phyloP scores from a whole-genome alignment of 805 yeast species.

The Wickerhamiella brachini region DNA sequence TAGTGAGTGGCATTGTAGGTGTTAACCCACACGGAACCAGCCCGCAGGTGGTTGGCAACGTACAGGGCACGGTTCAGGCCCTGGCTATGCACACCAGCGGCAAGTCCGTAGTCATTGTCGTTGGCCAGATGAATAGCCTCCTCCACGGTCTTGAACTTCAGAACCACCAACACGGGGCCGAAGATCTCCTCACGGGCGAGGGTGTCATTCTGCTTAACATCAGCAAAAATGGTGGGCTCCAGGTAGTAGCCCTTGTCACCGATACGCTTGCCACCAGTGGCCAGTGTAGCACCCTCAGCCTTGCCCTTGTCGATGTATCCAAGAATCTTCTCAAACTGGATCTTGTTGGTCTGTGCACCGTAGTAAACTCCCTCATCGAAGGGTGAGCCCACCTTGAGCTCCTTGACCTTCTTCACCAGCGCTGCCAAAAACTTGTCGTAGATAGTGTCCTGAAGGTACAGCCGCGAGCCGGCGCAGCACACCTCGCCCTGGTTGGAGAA shows the following conservation, averaged over 20 bases:
- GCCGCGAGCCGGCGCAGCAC: conserved; percentile 89
- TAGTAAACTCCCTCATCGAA: conserved; percentile 65
- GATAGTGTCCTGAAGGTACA: conserved; percentile 72
- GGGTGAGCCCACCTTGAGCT: conserved; percentile 65
- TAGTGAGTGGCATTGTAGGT: conserved; percentile 52
- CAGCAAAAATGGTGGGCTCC: conserved; percentile 73
- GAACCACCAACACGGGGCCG: conserved; percentile 82
- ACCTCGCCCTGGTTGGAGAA: conserved; percentile 93
- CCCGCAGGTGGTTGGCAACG: conserved; percentile 46
- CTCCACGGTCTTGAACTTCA: conserved; percentile 70
- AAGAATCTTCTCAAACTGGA: conserved; percentile 67
- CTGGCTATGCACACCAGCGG: conserved; percentile 64
- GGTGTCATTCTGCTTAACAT: conserved; percentile 57
- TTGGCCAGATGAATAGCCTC: conserved; percentile 71
- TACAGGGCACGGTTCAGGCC: conserved; percentile 53
- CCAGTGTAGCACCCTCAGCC: conserved; percentile 69
- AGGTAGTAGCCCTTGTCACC: conserved; percentile 41
- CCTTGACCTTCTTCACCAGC: conserved; percentile 37
- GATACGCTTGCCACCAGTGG: conserved; percentile 71
- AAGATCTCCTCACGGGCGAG: conserved; percentile 84
- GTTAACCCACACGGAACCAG: conserved; percentile 61
- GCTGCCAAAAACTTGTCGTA: conserved; percentile 62
- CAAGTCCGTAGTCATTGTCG: conserved; percentile 72
- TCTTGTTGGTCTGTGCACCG: conserved; percentile 84
- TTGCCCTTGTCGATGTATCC: conserved; percentile 63